Evolutionary conservation across 1,284 basidiomycete genomes (phyloP).

Genomic region (Vanrija humicola): DNA sequence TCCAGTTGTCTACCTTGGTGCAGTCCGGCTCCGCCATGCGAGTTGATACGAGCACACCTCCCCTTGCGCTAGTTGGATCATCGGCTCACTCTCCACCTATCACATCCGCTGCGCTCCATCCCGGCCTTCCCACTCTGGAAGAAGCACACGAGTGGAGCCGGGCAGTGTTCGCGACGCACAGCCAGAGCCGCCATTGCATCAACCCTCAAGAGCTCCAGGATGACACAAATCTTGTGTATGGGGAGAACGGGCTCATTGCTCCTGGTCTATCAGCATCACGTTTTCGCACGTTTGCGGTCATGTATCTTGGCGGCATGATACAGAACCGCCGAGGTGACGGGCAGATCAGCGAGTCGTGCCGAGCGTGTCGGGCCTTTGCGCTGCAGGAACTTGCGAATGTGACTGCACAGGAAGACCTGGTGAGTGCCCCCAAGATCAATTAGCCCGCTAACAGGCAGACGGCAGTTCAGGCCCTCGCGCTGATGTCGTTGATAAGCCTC

Average conservation of each 20-base stretch:
- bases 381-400: background rate
- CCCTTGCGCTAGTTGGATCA: no score
- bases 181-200: no score
- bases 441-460: background rate
- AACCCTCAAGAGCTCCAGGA: background rate
- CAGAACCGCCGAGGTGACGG: background rate
- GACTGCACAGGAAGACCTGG: conserved; percentile 1
- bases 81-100: no score
- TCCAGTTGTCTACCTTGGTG: background rate
- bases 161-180: no score
- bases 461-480: conserved; percentile 7
- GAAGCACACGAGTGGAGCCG: no score
- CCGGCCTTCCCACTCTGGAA: no score
- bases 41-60: background rate
- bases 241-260: background rate
- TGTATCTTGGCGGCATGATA: background rate
- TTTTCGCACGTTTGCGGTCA: background rate
- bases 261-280: background rate
- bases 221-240: background rate
- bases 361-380: background rate
- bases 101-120: no score
- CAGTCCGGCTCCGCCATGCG: background rate
- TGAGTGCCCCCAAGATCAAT: background rate
- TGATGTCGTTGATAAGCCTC: conserved; percentile 3
- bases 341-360: background rate